phyloP scores from a whole-genome alignment of 2,329 filamentous ascomycete species.

The Phoma herbarum region DNA sequence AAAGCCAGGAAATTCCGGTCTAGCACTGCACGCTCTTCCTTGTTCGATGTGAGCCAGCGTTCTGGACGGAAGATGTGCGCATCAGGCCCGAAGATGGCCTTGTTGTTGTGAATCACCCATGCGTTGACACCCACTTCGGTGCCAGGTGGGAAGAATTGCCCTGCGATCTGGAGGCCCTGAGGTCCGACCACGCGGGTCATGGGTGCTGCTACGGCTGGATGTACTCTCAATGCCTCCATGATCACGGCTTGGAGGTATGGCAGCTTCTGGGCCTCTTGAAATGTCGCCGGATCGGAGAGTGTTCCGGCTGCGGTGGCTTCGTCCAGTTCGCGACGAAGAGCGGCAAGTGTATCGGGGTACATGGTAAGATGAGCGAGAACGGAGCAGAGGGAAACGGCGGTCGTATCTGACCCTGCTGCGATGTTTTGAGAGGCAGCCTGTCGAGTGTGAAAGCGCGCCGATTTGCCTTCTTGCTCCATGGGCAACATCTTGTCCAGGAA shows the following conservation, averaged over 20 bases:
- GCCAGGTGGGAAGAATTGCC: constrained; percentile 54
- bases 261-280: constrained; percentile 48
- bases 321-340: constrained; percentile 34
- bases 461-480: constrained; percentile 21
- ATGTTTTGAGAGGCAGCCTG: constrained; percentile 42
- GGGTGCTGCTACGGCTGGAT: constrained; percentile 54
- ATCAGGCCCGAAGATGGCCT: constrained; percentile 51
- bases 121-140: constrained; percentile 57
- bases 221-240: constrained; percentile 54
- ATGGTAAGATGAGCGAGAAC: constrained; percentile 58
- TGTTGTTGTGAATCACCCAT: constrained; percentile 56
- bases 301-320: constrained; percentile 13
- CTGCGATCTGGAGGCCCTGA: constrained; percentile 37
- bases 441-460: constrained; percentile 13
- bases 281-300: constrained; percentile 26
- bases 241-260: constrained; percentile 57
- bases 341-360: constrained; percentile 35
- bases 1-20: constrained; percentile 29
- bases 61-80: constrained; percentile 54
- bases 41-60: constrained; percentile 48
- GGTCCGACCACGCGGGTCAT: constrained; percentile 52
- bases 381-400: constrained; percentile 57
- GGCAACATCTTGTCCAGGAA: constrained; percentile 27
- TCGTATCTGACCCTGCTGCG: constrained; percentile 56
- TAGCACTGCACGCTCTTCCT: constrained; percentile 16